Evolutionary conservation across 148 eudicot species (phyloP), one percentile per base, ranked within the genome.

Genomic region (Rhododendron ferrugineum): DNA sequence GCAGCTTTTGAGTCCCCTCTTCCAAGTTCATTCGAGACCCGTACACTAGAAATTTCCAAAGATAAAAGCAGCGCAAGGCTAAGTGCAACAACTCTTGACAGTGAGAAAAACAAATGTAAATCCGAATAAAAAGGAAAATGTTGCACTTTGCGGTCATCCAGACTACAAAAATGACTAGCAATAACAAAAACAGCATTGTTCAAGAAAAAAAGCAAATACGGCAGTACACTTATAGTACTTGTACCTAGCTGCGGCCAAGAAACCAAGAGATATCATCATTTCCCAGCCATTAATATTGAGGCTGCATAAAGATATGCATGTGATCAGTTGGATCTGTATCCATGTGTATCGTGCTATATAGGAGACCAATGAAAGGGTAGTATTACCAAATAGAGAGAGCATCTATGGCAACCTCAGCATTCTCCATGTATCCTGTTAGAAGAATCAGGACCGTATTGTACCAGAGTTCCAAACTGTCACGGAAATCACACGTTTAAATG

Each of bases 11-110:
- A 83, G 82, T 89, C 84, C 46, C 93, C 93, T 34, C 87, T 85
- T 80, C 93, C 93, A 66, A 91, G 93, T 82, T 89, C 93, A 87
- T 91, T 91, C 0, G 93, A 86, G n/a, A 91, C 91, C 6, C 91
- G 90, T 37, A 91, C 93, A 37, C 93, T 91, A 46, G 47, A 87
- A 74, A 23, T 80, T 56, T 76, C 44, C 26, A 78, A 40, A 77
- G 3, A 44, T 74, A 47, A 52, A 40, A n/a, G 37, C 60, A 72
- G 18, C 1, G 20, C 7, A 30, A 68, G 28, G 7, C 23, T 46
- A 9, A 84, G 52, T 10, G 3, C 2, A 83, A 11, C 26, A 36
- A 6, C 40, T 10, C 70, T 54, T 20, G 64, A 58, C 2, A 2
- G n/a, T 20, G n/a, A 58, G 23, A 20, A 58, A 20, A 58, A 58